phyloP scores from a whole-genome alignment of 1,284 basidiomycete species.

The Papiliotrema fonsecae region DNA sequence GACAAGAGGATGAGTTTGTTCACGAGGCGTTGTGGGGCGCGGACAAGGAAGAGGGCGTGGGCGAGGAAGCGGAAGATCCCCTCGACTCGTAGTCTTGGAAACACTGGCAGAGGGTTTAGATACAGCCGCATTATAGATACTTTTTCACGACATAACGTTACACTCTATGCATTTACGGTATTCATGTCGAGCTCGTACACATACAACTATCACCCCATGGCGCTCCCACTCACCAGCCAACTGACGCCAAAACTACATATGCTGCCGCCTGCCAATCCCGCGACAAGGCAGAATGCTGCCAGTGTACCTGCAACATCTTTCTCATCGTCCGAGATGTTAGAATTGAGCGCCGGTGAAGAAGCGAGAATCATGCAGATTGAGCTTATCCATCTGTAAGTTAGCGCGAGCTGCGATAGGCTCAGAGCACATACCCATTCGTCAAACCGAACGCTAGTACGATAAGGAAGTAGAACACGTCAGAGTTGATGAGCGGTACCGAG shows the following conservation, averaged over 20 bases:
- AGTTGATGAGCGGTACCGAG: slow-evolving; percentile 48
- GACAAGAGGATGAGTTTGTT: slow-evolving; percentile 42
- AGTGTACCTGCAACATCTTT: slow-evolving; percentile 78
- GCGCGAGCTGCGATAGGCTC: not conserved
- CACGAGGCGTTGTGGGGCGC: slow-evolving; percentile 43
- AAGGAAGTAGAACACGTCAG: slow-evolving; percentile 68
- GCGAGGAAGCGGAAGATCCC: slow-evolving; percentile 30
- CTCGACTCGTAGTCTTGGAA: slow-evolving; percentile 17
- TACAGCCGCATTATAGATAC: no score
- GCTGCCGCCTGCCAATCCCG: slow-evolving; percentile 69
- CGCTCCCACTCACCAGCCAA: slow-evolving; percentile 17
- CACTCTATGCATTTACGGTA: no score
- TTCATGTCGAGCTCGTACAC: no score
- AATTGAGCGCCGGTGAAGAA: slow-evolving; percentile 43
- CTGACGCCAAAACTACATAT: slow-evolving; percentile 69
- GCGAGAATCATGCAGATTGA: slow-evolving; percentile 45
- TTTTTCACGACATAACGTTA: not conserved
- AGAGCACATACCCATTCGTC: slow-evolving; percentile 67
- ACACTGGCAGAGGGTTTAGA: no score
- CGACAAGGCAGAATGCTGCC: slow-evolving; percentile 69
- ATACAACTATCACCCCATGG: no score
- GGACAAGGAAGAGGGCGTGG: slow-evolving; percentile 36
- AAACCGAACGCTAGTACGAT: slow-evolving; percentile 68
- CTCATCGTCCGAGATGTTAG: slow-evolving; percentile 54
- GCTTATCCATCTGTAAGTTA: slow-evolving; percentile 32